Evolutionary conservation across 306 rosid genomes (phyloP).

Genomic region (Fagus crenata): DNA sequence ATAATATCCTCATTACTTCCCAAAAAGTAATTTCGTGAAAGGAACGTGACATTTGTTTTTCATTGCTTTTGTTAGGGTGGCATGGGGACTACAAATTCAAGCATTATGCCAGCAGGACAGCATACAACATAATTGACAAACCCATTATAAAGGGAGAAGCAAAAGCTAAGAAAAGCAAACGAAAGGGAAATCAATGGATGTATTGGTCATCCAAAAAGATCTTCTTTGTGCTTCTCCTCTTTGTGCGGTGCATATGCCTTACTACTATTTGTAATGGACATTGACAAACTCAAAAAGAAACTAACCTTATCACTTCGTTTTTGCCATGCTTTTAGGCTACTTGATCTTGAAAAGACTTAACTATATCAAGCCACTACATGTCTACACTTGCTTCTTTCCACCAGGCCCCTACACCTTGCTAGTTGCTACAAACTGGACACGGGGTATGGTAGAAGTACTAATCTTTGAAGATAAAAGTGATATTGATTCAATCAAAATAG

Average conservation of each 20-base stretch:
- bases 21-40: too few species aligned
- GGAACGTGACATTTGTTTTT: too few species aligned
- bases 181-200: not conserved
- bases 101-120: too few species aligned
- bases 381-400: too few species aligned
- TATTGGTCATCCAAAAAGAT: not conserved
- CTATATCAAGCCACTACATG: not conserved
- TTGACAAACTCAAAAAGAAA: not conserved
- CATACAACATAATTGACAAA: not conserved
- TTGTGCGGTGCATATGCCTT: not conserved
- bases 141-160: not conserved
- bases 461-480: too few species aligned
- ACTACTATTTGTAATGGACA: not conserved
- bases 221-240: not conserved
- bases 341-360: not conserved
- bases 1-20: too few species aligned
- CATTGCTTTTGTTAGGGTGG: too few species aligned
- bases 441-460: too few species aligned
- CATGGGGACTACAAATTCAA: too few species aligned
- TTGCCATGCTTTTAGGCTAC: not conserved
- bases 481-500: too few species aligned
- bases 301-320: not conserved
- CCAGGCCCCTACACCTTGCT: too few species aligned
- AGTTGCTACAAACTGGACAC: too few species aligned
- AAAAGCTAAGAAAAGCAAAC: not conserved